A percentile compares a stretch with the other conserved stretches of the same genome.
Evolutionary conservation across 1,139 yeast genomes (phyloP).

Genomic region (Hansenula sp.): DNA sequence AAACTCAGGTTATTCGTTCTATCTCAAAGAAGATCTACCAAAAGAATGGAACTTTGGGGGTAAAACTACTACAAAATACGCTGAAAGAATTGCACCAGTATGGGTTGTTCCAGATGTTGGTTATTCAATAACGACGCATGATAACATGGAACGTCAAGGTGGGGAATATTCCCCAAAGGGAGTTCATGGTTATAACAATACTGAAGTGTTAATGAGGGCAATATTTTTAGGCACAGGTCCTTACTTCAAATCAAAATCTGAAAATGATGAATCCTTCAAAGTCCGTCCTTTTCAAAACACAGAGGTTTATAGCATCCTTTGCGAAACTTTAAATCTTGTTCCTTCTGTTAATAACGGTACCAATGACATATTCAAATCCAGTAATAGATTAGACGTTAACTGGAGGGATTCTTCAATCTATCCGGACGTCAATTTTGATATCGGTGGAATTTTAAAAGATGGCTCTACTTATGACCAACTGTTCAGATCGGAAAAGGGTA

Average conservation of each 20-base stretch:
- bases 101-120: constrained; percentile 87
- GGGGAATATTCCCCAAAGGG: constrained; percentile 63
- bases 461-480: constrained; percentile 50
- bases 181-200: constrained; percentile 80
- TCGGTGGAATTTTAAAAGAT: constrained; percentile 40
- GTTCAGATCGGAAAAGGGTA: constrained; percentile 9
- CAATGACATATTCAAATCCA: constrained; percentile 21
- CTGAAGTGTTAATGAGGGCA: constrained; percentile 79
- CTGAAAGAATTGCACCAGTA: constrained; percentile 71
- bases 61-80: constrained; percentile 35
- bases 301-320: constrained; percentile 70
- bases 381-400: constrained; percentile 35
- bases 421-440: constrained; percentile 52
- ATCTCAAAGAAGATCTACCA: constrained; percentile 57
- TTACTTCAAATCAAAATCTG: constrained; percentile 40
- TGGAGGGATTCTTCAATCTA: constrained; percentile 56
- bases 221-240: constrained; percentile 82
- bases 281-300: constrained; percentile 67
- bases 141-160: constrained; percentile 46
- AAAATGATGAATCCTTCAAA: constrained; percentile 24
- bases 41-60: constrained; percentile 67
- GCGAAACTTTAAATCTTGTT: constrained; percentile 57
- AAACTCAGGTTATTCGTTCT: constrained; percentile 38
- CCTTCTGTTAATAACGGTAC: constrained; percentile 67
- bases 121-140: constrained; percentile 66